Evolutionary conservation across 176 grass and related monocot species (phyloP).

Genomic region (Phyllostachys edulis): DNA sequence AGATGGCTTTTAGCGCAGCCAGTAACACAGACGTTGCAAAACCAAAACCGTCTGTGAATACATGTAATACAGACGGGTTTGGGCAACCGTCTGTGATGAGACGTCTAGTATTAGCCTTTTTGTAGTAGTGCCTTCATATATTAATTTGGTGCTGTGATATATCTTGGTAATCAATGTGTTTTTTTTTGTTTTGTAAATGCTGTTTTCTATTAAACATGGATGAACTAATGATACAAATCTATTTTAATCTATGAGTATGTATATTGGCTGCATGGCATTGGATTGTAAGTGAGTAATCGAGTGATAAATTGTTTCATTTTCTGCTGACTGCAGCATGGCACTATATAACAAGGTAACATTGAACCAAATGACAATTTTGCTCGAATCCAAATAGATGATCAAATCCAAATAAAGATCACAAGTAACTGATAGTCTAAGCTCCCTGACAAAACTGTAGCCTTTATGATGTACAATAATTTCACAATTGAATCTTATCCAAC

Average conservation of each 20-base stretch:
- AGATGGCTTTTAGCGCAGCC: too few relatives aligned
- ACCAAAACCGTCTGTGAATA: too few relatives aligned
- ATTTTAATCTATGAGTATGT: neutral
- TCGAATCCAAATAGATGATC: neutral
- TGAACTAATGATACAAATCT: neutral
- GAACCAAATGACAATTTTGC: neutral
- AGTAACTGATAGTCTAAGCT: neutral
- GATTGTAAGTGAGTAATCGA: neutral
- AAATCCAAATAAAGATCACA: neutral
- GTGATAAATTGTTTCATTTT: neutral
- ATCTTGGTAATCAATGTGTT: too few relatives aligned
- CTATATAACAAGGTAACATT: neutral
- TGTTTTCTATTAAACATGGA: neutral
- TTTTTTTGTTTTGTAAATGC: neutral
- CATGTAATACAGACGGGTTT: too few relatives aligned
- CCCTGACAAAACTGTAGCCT: neutral
- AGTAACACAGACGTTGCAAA: too few relatives aligned
- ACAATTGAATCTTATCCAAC: neutral
- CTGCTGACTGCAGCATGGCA: neutral
- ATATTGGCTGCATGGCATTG: neutral
- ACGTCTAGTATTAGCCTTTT: too few relatives aligned
- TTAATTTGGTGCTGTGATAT: too few relatives aligned
- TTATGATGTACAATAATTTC: neutral
- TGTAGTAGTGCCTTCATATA: too few relatives aligned
- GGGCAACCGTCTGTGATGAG: too few relatives aligned